These are phyloP conservation scores for Lactuca saligna DNA, from an alignment of 129 eudicot species.

Conservation along the genomic window DNA sequence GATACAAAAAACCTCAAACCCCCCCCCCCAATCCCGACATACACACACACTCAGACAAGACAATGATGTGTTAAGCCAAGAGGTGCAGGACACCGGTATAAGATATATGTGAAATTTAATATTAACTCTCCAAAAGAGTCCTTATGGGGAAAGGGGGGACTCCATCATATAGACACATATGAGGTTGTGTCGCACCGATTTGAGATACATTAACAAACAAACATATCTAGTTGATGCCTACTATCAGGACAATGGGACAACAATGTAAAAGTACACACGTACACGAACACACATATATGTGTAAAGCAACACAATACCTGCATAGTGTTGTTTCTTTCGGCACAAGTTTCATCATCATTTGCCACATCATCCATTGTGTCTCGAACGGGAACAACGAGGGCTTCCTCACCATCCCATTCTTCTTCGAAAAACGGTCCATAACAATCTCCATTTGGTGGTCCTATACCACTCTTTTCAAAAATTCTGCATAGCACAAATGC, in stretches of 20 bases:
- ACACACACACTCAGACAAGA: no score
- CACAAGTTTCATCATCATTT: slow-evolving; percentile 49
- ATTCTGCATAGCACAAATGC: slow-evolving; percentile 82
- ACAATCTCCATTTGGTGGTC: slow-evolving; percentile 71
- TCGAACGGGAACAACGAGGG: slow-evolving; percentile 61
- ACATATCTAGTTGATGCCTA: neutral
- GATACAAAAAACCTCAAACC: no score
- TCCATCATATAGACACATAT: neutral
- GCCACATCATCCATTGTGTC: slow-evolving; percentile 60
- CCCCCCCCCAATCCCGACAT: no score
- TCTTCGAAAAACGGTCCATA: slow-evolving; percentile 91
- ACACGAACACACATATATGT: neutral
- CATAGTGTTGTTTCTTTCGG: slow-evolving; percentile 30
- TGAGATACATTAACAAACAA: neutral
- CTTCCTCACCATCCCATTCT: slow-evolving; percentile 74
- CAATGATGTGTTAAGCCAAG: no score
- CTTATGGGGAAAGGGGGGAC: neutral
- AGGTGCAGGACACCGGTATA: no score
- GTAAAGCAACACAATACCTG: slow-evolving; percentile 38
- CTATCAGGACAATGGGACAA: neutral
- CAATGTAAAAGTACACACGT: neutral
- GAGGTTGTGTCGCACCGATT: neutral
- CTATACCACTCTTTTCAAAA: slow-evolving; percentile 77
- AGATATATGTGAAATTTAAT: no score
- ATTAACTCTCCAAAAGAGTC: no score